Evolutionary conservation across 306 rosid genomes (phyloP), one percentile per base, ranked within the genome.

Genomic region (Trifolium subterraneum): DNA sequence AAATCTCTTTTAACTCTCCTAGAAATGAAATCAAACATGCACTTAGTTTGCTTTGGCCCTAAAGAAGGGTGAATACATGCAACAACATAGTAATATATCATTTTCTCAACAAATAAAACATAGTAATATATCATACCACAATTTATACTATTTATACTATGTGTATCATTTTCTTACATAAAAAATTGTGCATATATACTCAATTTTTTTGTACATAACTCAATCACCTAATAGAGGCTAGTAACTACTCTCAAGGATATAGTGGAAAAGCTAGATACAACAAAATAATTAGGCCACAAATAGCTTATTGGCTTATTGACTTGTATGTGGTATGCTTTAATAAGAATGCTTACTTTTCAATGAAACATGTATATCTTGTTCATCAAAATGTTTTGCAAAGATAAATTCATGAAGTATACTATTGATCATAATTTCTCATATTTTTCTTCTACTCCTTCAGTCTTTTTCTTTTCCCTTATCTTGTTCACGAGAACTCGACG

Each of bases 391-490:
- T 29, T 29, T 29, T 29, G 33, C 33, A 29, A 4, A 29, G 33
- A 29, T 36, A 36, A 36, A 36, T 36, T 8, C 41, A 36, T 36
- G 41, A 54, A 7, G 16, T 52, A 18, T 16, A 41, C 60, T 7
- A 8, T 1, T 18, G 25, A 18, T 8, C 0, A 4, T 51, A 15
- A 3, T 18, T 51, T 3, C 7, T 54, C 60, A 7, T 85, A 84
- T 59, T 60, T 60, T 87, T 87, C 63, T 14, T 63, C 41, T 67
- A 15, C 86, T 29, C 25, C 67, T 68, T 77, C 64, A 11, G 71
- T 71, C 56, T 79, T 81, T 79, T 50, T 16, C 13, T 84, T 75
- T 73, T 78, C 77, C 25, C 22, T 71, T 3, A 5, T 50, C 72
- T 77, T 88, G 82, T 63, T 82, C 71, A 8, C 18, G 45, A 7